Evolutionary conservation across 2,329 filamentous ascomycete species (phyloP), one percentile per base, ranked within the genome.

Genomic region (Leptographium flavum): DNA sequence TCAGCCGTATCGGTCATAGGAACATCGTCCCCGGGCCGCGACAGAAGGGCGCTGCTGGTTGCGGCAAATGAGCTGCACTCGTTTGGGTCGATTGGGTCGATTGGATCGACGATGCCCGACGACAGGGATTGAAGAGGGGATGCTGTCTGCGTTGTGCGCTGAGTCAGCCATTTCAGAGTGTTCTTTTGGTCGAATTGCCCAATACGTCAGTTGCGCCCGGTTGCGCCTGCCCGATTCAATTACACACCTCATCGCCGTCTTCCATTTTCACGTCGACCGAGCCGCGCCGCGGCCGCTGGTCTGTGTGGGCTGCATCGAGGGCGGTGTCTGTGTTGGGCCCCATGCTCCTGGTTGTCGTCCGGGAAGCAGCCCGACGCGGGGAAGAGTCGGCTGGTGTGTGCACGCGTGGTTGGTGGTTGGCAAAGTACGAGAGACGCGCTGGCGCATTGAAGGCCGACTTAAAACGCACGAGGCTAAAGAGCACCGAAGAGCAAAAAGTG

Each of bases 1-100:
- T 49, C 50, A 15, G 48, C 42, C 5, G 43, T 45, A 8, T 52
- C 50, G 0, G 48, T 45, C 50, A 52, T 52, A 5, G 47, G 43
- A 5, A 47, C 44, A 23, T 50, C 50, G 31, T 50, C 46, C 32
- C 4, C 17, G 31, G 19, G 23, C n/a, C 11, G n/a, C 13, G 35
- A 27, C 9, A 14, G 19, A 38, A 45, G 43, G 42, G 40, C 41
- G 46, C 31, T 47, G 32, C 25, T 25, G 6, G 35, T 37, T 25
- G 14, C 28, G n/a, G 36, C 11, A 22, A 22, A n/a, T 14, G 36
- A 3, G 17, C 22, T 25, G n/a, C n/a, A n/a, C 2, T 10, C 19
- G 30, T 44, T 22, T 7, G 27, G 17, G 14, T 32, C 15, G 17
- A n/a, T 9, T 17, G 15, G n/a, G n/a, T 23, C n/a, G 19, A 9